Percentiles rank a stretch among this genome's conserved stretches.
These are phyloP conservation scores for Cucumis sativus DNA, from an alignment of 306 rosid genomes.

Conservation along the genomic window DNA sequence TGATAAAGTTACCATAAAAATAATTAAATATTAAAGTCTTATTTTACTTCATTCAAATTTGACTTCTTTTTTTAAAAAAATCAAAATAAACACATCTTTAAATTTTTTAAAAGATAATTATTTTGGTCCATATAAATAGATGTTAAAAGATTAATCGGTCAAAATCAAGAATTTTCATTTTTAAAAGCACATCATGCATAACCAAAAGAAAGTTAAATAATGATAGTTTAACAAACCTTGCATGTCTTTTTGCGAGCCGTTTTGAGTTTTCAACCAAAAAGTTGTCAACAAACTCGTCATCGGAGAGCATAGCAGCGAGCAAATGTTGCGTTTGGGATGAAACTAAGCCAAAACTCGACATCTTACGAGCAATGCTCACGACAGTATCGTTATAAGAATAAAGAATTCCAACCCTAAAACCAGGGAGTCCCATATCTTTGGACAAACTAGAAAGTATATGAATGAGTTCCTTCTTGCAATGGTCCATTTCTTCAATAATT, in stretches of 20 bases:
- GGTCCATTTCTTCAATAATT: slow-evolving; percentile 34
- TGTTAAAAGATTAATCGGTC: too few species aligned
- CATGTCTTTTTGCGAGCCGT: slow-evolving; percentile 35
- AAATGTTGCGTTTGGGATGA: slow-evolving; percentile 70
- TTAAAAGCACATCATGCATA: too few species aligned
- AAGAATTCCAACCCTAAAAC: slow-evolving; percentile 73
- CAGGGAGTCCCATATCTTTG: slow-evolving; percentile 90
- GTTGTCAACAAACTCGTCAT: slow-evolving; percentile 31
- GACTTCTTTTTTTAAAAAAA: too few species aligned
- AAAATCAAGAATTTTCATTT: too few species aligned
- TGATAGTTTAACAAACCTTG: neutral
- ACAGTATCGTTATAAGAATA: slow-evolving; percentile 70
- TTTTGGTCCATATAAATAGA: too few species aligned
- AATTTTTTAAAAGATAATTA: too few species aligned
- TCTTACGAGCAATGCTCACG: slow-evolving; percentile 46
- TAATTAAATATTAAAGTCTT: too few species aligned
- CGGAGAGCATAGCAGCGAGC: slow-evolving; percentile 54
- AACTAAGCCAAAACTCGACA: slow-evolving; percentile 91
- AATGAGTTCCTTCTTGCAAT: slow-evolving; percentile 40
- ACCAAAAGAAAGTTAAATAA: neutral
- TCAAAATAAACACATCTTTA: too few species aligned
- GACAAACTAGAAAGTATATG: slow-evolving; percentile 72
- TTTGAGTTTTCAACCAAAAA: slow-evolving; percentile 39
- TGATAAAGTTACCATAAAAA: too few species aligned
- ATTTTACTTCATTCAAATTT: too few species aligned